phyloP scores from a whole-genome alignment of 2,329 filamentous ascomycete species.

The Penicillium vulpinum region DNA sequence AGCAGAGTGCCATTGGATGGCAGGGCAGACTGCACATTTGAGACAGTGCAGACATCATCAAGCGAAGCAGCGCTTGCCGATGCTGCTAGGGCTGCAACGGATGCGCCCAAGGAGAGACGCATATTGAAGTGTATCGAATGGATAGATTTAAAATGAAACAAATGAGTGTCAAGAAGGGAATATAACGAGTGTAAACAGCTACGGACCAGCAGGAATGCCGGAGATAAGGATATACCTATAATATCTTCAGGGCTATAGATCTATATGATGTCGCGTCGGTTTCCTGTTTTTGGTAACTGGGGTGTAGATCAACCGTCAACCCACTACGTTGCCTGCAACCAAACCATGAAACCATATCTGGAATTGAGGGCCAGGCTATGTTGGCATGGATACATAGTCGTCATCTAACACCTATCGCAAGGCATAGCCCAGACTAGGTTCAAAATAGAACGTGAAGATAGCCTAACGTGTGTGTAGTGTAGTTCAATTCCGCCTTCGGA shows the following conservation, averaged over 20 bases:
- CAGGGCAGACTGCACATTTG: constrained; percentile 45
- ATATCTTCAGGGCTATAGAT: background rate
- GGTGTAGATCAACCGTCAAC: background rate
- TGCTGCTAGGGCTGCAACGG: constrained; percentile 25
- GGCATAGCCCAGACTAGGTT: background rate
- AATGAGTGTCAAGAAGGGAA: background rate
- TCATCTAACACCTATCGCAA: background rate
- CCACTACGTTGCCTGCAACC: background rate
- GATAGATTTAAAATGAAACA: background rate
- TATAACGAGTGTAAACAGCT: background rate
- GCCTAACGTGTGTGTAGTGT: background rate
- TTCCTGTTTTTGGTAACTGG: background rate
- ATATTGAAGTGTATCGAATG: constrained; percentile 19
- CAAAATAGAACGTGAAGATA: background rate
- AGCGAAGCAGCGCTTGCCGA: constrained; percentile 39
- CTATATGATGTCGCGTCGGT: background rate
- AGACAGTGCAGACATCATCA: constrained; percentile 45
- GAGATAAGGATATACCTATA: background rate
- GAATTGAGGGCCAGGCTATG: background rate
- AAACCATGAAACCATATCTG: background rate
- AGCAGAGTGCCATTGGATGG: constrained; percentile 46
- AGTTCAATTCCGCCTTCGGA: background rate
- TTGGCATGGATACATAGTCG: background rate
- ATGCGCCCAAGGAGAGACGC: constrained; percentile 20
- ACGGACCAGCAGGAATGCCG: background rate